Conservation (phyloP, 306 rosid genomes). For the Ormosia emarginata region DNA sequence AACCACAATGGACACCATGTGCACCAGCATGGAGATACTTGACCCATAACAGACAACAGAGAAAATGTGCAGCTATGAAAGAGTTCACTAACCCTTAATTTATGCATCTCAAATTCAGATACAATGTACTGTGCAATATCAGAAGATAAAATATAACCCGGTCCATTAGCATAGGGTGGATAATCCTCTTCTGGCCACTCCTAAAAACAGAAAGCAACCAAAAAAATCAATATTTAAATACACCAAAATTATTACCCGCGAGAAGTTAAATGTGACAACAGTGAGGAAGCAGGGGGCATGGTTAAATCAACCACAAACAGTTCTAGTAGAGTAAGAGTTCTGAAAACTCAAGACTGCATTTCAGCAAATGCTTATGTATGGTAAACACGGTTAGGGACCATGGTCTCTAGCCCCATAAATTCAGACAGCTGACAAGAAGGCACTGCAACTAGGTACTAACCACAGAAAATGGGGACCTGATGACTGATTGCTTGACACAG, state of each 20-base stretch:
- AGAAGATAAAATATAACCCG: constrained; percentile 75
- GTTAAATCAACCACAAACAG: neutral
- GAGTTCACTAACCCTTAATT: constrained; percentile 57
- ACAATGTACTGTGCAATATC: constrained; percentile 59
- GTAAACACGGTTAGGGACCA: neutral
- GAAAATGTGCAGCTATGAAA: neutral
- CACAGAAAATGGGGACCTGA: neutral
- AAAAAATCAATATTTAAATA: constrained; percentile 3
- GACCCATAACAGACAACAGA: too few relatives aligned
- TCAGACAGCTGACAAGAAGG: neutral
- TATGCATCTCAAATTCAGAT: constrained; percentile 61
- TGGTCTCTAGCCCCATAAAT: neutral
- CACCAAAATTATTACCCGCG: neutral
- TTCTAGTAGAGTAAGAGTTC: neutral
- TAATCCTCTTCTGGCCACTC: constrained; percentile 90
- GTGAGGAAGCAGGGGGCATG: neutral
- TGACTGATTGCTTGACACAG: neutral
- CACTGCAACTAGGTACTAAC: neutral
- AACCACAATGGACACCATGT: neutral
- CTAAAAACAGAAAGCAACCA: constrained; percentile 40
- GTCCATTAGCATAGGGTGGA: constrained; percentile 95
- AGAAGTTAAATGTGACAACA: constrained; percentile 11
- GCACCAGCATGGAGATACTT: neutral
- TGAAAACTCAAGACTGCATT: neutral
- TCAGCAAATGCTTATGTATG: neutral